Evolutionary conservation across 2,329 filamentous ascomycete species (phyloP).

Genomic region (Metarhizium anisopliae): DNA sequence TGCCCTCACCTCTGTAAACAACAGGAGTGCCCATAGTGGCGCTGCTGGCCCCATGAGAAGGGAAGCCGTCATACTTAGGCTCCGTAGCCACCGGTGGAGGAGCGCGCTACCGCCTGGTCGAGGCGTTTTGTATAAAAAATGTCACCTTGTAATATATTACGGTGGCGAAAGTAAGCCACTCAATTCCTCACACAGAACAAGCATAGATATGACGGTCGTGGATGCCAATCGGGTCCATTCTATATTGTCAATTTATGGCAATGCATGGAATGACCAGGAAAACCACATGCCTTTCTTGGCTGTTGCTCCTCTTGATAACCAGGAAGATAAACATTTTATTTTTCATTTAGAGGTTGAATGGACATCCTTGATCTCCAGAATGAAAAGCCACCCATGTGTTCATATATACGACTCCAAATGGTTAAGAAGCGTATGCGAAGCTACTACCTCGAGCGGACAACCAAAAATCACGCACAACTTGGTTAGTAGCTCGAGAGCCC

Average conservation of each 20-base stretch:
- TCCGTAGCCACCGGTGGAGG: background rate
- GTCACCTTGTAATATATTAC: background rate
- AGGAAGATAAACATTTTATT: background rate
- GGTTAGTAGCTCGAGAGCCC: constrained; percentile 55
- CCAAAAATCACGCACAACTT: constrained; percentile 65
- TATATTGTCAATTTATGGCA: no score
- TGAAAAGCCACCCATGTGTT: background rate
- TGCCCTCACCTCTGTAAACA: background rate
- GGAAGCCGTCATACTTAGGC: background rate
- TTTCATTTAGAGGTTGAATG: background rate
- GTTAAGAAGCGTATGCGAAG: constrained; percentile 50
- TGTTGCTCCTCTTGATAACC: no score
- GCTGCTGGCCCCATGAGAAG: background rate
- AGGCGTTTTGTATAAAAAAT: background rate
- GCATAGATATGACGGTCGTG: no score
- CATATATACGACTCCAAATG: background rate
- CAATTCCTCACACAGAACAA: no score
- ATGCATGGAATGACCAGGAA: no score
- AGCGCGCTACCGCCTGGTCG: background rate
- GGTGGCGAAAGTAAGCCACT: background rate
- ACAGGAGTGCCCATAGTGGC: background rate
- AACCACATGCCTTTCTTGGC: no score
- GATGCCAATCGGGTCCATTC: no score
- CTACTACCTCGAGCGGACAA: constrained; percentile 53
- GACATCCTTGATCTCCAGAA: background rate